Base-by-base conservation (phyloP, 1,284 basidiomycete species). In the Pseudozyma flocculosa region DNA sequence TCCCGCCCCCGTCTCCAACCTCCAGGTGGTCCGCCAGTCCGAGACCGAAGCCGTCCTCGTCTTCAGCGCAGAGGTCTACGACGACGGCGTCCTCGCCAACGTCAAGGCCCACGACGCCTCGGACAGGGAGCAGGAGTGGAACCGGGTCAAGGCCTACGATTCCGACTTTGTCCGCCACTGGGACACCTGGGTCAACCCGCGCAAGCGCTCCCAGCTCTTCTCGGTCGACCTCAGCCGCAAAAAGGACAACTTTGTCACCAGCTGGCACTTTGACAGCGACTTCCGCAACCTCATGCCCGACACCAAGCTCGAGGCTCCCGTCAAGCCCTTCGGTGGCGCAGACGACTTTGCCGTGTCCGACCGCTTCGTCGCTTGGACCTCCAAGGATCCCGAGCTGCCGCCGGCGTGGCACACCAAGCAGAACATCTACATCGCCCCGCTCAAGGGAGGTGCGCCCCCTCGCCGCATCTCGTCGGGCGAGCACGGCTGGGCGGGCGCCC, bases 391-490 rank as follows among this genome's bases (percentile, higher is more conserved):
- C 14, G 45, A 48, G 18, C 36, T 59, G 40, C 47, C 49, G 9
- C 17, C 37, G 3, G 61, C 68, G 4, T 72, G 70, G 70, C 64
- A 70, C 44, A 74, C 72, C 22, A 54, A 56, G 32, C 54, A 60
- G 23, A 44, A 70, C 43, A 40, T 70, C 14, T 70, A 59, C 39
- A 5, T 54, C 19, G 64, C 57, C 7, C 51, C 55, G 4, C 45
- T 72, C 21, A 32, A 52, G 19, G 52, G 50, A 32, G 44, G 43
- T 15, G 32, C n/a, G 2, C 38, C 37, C 15, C 58, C 58, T 4
- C 22, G 24, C 3, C 18, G 46, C 15, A 26, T 70, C 30, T 50
- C 39, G n/a, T 19, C 37, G 1, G 54, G 48, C n/a, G 22, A 52
- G 9, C 58, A 60, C 50, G 69, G 69, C 26, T 63, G 61, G 40